Evolutionary conservation across 1,284 basidiomycete genomes (phyloP).

Genomic region (Amylostereum chailletii): DNA sequence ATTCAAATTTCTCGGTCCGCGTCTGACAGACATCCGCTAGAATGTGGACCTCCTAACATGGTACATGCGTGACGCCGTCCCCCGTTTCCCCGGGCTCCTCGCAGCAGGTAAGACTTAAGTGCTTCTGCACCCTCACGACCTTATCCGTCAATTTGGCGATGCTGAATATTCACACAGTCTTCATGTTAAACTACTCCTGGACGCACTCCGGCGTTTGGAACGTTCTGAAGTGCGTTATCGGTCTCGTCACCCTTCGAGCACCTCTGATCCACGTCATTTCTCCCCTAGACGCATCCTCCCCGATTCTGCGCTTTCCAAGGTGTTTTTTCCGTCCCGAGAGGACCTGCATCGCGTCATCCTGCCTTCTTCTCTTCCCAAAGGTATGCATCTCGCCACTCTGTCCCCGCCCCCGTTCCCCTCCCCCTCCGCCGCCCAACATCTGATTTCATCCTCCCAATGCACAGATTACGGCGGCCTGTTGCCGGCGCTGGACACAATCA

Average conservation of each 20-base stretch:
- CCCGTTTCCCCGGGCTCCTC: conserved; percentile 71
- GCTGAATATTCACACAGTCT: conserved; percentile 32
- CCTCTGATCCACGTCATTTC: conserved; percentile 3
- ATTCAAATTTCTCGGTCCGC: background rate
- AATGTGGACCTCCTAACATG: conserved; percentile 55
- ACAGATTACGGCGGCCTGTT: conserved; percentile 12
- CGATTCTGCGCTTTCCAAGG: conserved; percentile 53
- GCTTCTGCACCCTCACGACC: background rate
- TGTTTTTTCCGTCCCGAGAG: conserved; percentile 61
- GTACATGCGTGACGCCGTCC: conserved; percentile 55
- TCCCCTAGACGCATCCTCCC: conserved; percentile 57
- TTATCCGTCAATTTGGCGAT: conserved; percentile 7
- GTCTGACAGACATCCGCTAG: conserved; percentile 21
- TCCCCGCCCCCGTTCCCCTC: too few species aligned
- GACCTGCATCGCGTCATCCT: conserved; percentile 58
- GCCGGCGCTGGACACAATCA: conserved; percentile 7
- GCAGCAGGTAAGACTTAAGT: conserved; percentile 49
- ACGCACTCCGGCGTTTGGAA: conserved; percentile 72
- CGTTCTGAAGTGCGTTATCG: conserved; percentile 49
- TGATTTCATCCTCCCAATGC: background rate
- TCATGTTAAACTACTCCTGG: conserved; percentile 80
- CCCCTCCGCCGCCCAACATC: background rate
- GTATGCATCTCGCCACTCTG: conserved; percentile 24
- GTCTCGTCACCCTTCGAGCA: conserved; percentile 6
- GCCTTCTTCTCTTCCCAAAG: conserved; percentile 44